Evolutionary conservation across 2,329 filamentous ascomycete genomes (phyloP), one percentile per base, ranked within the genome.

Genomic region (Curvularia hawaiiensis): DNA sequence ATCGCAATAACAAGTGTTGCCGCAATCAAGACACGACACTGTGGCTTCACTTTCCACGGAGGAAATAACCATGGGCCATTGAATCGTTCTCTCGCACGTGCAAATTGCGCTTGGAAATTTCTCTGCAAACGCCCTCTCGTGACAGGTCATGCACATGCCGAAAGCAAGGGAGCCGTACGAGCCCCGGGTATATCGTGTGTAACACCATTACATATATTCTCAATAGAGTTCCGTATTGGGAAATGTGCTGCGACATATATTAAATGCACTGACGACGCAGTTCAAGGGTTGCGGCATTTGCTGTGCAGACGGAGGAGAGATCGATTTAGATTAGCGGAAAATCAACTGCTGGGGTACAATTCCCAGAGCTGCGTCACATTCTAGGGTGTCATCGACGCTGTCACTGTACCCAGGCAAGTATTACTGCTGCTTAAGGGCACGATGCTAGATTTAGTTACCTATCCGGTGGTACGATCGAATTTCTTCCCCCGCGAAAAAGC

Each of bases 401-500:
- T n/a, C 24, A 16, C 40, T 10, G 11, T 16, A 28, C 24, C 40
- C 14, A 43, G 40, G 22, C 9, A 43, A 16, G 4, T 26, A 16
- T 12, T 16, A 43, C 18, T n/a, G 18, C n/a, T 48, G 45, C 20
- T 18, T 18, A 35, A 24, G 45, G 18, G 22, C 12, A 18, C 14
- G 45, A 48, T 48, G 45, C 45, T 24, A 33, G 30, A 24, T 48
- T 35, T 9, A 33, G 30, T 22, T 33, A 48, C 18, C 30, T 48
- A 48, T 31, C 45, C 45, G 45, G 30, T 22, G 24, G 46, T 33
- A 43, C 35, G 41, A 50, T 43, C 10, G 7, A 20, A 35, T 39
- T 26, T 47, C 30, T 35, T 45, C 48, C 54, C 54, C 33, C 43
- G 35, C 43, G 31, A 20, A 28, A 39, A 28, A 56, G 22, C 52